Conservation (phyloP, 345 rosid genomes). For the Citrus trifoliata region DNA sequence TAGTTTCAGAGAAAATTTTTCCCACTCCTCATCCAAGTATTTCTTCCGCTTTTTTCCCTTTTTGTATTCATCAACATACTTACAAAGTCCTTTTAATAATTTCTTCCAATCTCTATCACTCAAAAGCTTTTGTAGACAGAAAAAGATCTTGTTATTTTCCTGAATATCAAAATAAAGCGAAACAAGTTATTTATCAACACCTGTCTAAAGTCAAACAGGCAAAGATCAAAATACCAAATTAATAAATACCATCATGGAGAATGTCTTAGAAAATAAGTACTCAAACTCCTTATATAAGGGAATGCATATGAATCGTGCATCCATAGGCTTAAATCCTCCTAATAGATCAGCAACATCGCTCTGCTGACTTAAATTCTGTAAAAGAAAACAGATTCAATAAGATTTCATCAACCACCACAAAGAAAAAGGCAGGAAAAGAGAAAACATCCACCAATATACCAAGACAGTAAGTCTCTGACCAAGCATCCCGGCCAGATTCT, state of each 20-base stretch:
- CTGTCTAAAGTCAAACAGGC: background rate
- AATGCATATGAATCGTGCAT: slow-evolving; percentile 61
- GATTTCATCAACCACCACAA: background rate
- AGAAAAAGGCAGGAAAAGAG: background rate
- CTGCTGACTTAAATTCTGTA: slow-evolving; percentile 96
- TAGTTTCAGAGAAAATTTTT: slow-evolving; percentile 47
- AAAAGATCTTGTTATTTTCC: slow-evolving; percentile 43
- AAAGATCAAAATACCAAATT: slow-evolving; percentile 1
- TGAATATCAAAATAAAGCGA: slow-evolving; percentile 32
- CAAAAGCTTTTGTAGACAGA: slow-evolving; percentile 39
- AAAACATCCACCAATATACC: slow-evolving; percentile 41
- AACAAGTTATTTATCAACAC: slow-evolving; percentile 19
- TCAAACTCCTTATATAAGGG: slow-evolving; percentile 70
- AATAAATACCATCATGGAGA: slow-evolving; percentile 47
- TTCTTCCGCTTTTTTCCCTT: slow-evolving; percentile 64
- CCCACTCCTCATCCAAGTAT: slow-evolving; percentile 53
- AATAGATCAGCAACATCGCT: slow-evolving; percentile 91
- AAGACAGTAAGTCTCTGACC: slow-evolving; percentile 88
- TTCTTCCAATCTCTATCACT: slow-evolving; percentile 56
- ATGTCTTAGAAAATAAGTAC: slow-evolving; percentile 49
- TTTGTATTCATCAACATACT: slow-evolving; percentile 24
- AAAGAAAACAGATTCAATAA: slow-evolving; percentile 11
- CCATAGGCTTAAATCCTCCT: slow-evolving; percentile 96
- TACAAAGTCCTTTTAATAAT: slow-evolving; percentile 46
- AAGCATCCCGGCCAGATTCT: slow-evolving; percentile 71